Evolutionary conservation across 2,329 filamentous ascomycete genomes (phyloP).

Genomic region (Penicillium sp.): DNA sequence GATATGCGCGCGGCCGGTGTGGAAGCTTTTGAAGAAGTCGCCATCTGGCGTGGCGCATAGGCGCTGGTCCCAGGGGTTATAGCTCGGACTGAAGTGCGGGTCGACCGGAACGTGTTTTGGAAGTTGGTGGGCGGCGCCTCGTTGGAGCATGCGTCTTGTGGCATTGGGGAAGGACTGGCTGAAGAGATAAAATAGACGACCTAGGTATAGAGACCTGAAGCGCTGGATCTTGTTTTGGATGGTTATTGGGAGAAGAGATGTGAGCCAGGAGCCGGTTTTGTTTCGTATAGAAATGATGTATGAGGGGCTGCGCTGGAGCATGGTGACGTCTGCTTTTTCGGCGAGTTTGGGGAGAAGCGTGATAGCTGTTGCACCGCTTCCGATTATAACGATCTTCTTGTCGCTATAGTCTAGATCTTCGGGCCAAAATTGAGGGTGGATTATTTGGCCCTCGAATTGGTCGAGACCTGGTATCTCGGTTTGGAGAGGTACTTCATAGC

Average conservation of each 20-base stretch:
- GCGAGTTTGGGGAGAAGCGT: slow-evolving; percentile 71
- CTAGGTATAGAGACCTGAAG: background rate
- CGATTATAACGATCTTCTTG: slow-evolving; percentile 70
- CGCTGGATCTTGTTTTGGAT: background rate
- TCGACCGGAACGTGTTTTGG: slow-evolving; percentile 55
- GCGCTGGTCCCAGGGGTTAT: slow-evolving; percentile 69
- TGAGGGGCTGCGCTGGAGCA: slow-evolving; percentile 74
- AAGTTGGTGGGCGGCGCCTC: slow-evolving; percentile 35
- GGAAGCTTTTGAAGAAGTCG: slow-evolving; percentile 56
- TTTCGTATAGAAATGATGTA: slow-evolving; percentile 59
- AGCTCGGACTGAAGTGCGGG: slow-evolving; percentile 63
- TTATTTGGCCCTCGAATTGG: slow-evolving; percentile 60
- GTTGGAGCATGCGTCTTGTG: background rate
- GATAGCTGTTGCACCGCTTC: slow-evolving; percentile 74
- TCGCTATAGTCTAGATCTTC: slow-evolving; percentile 61
- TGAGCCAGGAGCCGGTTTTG: slow-evolving; percentile 18
- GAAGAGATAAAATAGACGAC: background rate
- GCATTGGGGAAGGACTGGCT: background rate
- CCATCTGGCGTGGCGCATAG: slow-evolving; percentile 64
- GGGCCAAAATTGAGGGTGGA: slow-evolving; percentile 76
- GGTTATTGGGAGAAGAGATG: background rate
- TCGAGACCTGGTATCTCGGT: slow-evolving; percentile 64
- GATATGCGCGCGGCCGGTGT: slow-evolving; percentile 49
- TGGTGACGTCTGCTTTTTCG: slow-evolving; percentile 66
- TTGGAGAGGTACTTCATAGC: slow-evolving; percentile 63